Percentiles rank a stretch among this genome's conserved stretches.
Conservation (phyloP, 2,329 filamentous ascomycete genomes). For the Verticillium nubilum region DNA sequence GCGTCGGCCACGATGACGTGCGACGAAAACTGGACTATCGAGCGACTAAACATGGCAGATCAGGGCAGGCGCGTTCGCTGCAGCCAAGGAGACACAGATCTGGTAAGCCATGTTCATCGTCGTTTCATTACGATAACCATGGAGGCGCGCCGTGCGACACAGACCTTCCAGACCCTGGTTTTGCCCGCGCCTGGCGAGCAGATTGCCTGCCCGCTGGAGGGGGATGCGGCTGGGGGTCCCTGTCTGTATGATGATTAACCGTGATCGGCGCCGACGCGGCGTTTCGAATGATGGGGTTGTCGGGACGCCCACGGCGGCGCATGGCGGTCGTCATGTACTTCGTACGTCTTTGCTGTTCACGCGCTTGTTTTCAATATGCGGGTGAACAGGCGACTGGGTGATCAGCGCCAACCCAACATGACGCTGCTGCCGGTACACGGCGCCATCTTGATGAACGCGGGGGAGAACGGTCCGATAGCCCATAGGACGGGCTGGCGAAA, state of each 20-base stretch:
- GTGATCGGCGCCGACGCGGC: neutral
- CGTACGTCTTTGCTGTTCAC: neutral
- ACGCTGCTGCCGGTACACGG: neutral
- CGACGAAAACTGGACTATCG: neutral
- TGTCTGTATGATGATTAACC: neutral
- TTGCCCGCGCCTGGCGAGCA: neutral
- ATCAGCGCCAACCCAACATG: neutral
- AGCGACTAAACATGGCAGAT: neutral
- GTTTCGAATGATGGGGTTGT: neutral
- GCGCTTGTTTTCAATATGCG: neutral
- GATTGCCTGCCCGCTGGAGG: neutral
- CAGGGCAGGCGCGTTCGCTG: neutral
- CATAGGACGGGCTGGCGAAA: neutral
- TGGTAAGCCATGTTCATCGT: neutral
- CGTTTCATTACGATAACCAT: neutral
- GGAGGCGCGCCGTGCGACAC: neutral
- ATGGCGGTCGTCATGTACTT: neutral
- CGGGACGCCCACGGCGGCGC: neutral
- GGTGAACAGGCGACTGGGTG: neutral
- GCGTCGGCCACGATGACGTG: neutral
- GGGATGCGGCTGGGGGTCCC: neutral
- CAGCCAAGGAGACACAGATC: neutral
- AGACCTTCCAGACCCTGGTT: neutral
- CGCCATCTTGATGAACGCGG: neutral
- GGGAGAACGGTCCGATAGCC: neutral